Conservation (phyloP, 2,329 filamentous ascomycete genomes). For the Hymenoscyphus scutula region DNA sequence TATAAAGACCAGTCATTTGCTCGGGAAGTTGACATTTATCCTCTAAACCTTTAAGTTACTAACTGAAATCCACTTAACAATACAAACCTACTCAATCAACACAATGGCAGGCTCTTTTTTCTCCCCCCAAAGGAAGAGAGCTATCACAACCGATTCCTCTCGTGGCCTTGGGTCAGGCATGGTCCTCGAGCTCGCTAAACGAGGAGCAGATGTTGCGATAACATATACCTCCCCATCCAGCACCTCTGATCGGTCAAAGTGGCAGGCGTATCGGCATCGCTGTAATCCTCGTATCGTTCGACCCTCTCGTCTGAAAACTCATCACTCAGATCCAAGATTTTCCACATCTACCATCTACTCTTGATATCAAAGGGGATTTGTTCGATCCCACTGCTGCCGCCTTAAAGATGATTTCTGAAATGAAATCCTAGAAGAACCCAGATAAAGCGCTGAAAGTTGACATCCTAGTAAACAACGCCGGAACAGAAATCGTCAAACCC, state of each 20-base stretch:
- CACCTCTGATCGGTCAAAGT: constrained; percentile 68
- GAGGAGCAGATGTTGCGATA: constrained; percentile 21
- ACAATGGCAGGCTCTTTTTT: not conserved
- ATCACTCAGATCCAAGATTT: not conserved
- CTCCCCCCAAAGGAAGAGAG: constrained; percentile 13
- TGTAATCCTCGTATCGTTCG: constrained; percentile 86
- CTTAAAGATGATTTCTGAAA: not conserved
- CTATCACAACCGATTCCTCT: constrained; percentile 22
- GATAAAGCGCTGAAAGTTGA: not conserved
- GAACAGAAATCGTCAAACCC: not conserved
- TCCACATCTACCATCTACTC: not conserved
- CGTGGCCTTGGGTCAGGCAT: constrained; percentile 22
- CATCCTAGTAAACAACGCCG: not conserved
- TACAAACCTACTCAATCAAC: not conserved
- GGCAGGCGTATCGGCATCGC: constrained; percentile 59
- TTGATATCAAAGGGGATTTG: not conserved
- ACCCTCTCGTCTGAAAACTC: constrained; percentile 35
- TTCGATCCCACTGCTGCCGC: not conserved
- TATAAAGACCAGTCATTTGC: too few species aligned
- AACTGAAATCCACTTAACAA: too few species aligned
- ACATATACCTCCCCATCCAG: constrained; percentile 10
- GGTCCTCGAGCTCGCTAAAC: constrained; percentile 17
- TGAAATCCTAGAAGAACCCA: not conserved
- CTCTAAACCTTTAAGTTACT: too few species aligned
- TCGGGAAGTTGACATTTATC: too few species aligned